Evolutionary conservation across 169 alveolate species (phyloP), one percentile per base, ranked within the genome.

Genomic region (Eimeria tenella): DNA sequence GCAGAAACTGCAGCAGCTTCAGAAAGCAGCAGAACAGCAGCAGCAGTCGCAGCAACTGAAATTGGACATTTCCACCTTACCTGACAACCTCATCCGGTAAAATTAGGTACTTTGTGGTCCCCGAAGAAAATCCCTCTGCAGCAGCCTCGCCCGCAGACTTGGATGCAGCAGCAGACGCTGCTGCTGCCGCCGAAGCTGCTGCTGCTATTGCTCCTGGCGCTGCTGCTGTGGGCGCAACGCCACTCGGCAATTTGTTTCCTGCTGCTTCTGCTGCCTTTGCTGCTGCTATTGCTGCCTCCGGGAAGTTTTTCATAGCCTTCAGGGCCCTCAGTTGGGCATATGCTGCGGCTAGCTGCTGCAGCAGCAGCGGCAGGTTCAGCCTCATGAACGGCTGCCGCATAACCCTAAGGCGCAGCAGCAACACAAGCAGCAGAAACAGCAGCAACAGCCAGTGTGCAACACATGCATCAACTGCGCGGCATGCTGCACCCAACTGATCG

Each of bases 351-450:
- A 84, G 92, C 31, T 42, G 55, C 63, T 70, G 21, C 83, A 88
- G 86, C 73, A 88, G 86, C 70, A 88, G 94, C 53, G 94, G 62
- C 19, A 88, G 62, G 60, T 88, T 88, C 73, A 88, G 42, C 50
- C 60, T 15, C 94, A 88, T 88, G 13, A 88, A 88, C 42, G 79
- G 86, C 77, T 88, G 94, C 17, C 86, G 74, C 77, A 88, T 77
- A 10, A 88, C 94, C 77, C 94, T 50, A 21, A 9, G 13, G 25
- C 86, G 63, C 86, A 75, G 86, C 86, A 75, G 49, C 86, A 75
- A n/a, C 86, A 42, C 49, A 10, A 68, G 31, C 77, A n/a, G 77
- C 77, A 49, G 86, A 65, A 75, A 19, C 63, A 31, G 86, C 86
- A 75, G 86, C 21, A 52, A 1, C 21, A 52, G 63, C 86, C 5